A percentile compares a stretch with the other conserved stretches of the same genome.
Evolutionary conservation across 1,284 basidiomycete genomes (phyloP).

Genomic region (Neolentinus lepideus): DNA sequence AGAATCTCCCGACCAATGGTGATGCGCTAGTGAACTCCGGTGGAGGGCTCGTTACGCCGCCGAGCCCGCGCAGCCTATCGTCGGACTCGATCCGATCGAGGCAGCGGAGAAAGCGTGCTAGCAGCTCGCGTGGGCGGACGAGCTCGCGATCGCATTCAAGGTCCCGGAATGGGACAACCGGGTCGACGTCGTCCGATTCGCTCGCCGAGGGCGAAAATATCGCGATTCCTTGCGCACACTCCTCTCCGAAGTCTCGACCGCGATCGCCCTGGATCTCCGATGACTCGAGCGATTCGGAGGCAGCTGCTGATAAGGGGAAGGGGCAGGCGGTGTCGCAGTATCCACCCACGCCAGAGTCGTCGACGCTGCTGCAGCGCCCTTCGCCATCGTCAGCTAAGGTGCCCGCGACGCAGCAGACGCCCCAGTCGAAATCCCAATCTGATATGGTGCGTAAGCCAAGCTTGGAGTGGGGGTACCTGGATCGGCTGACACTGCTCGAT

Average conservation of each 20-base stretch:
- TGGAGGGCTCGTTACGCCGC: slow-evolving; percentile 60
- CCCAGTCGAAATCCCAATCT: not conserved
- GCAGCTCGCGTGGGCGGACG: slow-evolving; percentile 23
- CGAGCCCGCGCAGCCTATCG: slow-evolving; percentile 62
- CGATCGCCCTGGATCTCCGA: slow-evolving; percentile 1
- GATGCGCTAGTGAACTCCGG: slow-evolving; percentile 31
- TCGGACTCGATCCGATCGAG: slow-evolving; percentile 41
- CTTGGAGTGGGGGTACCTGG: not conserved
- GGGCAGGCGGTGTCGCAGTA: slow-evolving; percentile 1
- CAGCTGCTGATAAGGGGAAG: slow-evolving; percentile 15
- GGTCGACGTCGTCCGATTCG: not conserved
- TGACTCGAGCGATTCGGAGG: slow-evolving; percentile 24
- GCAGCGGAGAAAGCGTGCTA: slow-evolving; percentile 22
- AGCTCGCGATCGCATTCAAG: slow-evolving; percentile 19
- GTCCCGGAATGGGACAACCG: not conserved
- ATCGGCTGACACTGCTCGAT: not conserved
- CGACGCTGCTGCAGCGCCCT: not conserved
- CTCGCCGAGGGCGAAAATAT: not conserved
- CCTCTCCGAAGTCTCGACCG: not conserved
- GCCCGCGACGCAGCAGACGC: not conserved
- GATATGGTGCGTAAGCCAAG: not conserved
- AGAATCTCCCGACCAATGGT: slow-evolving; percentile 32
- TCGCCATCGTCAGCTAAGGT: not conserved
- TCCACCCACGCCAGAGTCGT: not conserved
- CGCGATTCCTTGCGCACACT: not conserved